Evolutionary conservation across 1,284 basidiomycete genomes (phyloP), one percentile per base, ranked within the genome.

Genomic region (Hemileccinum hortonii): DNA sequence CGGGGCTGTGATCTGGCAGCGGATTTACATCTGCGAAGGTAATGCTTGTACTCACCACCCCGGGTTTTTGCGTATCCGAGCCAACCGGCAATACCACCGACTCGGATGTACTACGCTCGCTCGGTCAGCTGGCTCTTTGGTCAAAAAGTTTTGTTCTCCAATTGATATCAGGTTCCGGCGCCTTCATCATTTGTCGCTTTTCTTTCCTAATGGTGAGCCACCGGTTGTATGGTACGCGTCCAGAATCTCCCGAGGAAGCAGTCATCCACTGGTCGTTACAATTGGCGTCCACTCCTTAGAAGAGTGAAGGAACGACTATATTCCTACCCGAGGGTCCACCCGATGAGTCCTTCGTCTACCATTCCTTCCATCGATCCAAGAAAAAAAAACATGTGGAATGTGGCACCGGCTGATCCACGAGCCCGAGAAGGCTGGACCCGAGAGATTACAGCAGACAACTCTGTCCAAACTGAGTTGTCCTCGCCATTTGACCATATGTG

Each of bases 401-500:
- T 37, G 10, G 5, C 33, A 21, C 6, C 33, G 15, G 15, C 35
- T 32, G 41, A 26, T 40, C 40, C 47, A 41, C 21, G 18, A 47
- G 16, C 15, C 42, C 16, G 21, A 19, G 7, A 3, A 21, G 35
- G 30, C 32, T 26, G 30, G 38, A 26, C 16, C 12, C 11, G 29
- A 29, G 32, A 30, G 45, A 37, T 10, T 32, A 55, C 54, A 55
- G 51, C 46, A 55, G 32, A 41, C 21, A 42, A 10, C 26, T 18
- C 24, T 7, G 24, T 33, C 12, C n/a, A 7, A 26, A 35, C 41
- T 33, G 41, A 39, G 21, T 42, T 18, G 4, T 18, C 35, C 21
- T 30, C 10, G 16, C 24, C 29, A 38, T 33, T 37, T 7, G 2
- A 44, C 22, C 32, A 14, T 6, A 6, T 8, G 18, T 32, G 29